These are phyloP conservation scores for Prunus mume DNA, from an alignment of 306 rosid genomes.

Conservation along the genomic window DNA sequence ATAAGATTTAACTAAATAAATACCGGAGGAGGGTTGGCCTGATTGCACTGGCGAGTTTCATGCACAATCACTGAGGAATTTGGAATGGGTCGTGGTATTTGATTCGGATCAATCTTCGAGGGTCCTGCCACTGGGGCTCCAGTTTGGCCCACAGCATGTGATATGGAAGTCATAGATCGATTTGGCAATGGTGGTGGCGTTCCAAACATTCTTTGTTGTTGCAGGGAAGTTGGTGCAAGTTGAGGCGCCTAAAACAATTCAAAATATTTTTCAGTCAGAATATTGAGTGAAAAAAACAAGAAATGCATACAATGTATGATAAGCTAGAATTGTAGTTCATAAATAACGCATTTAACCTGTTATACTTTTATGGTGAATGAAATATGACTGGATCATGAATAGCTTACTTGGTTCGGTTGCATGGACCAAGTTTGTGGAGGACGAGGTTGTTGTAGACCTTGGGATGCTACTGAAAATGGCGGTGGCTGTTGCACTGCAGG, in stretches of 20 bases:
- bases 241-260: constrained; percentile 47
- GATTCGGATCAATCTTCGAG: constrained; percentile 93
- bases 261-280: constrained; percentile 9
- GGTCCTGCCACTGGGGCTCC: constrained; percentile 85
- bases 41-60: constrained; percentile 86
- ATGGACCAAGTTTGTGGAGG: constrained; percentile 68
- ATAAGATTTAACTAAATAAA: background rate
- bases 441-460: constrained; percentile 43
- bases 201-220: constrained; percentile 78
- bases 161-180: constrained; percentile 85
- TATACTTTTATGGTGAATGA: background rate
- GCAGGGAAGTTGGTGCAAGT: constrained; percentile 59
- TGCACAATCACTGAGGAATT: constrained; percentile 66
- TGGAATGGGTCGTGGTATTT: constrained; percentile 91
- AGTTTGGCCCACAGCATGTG: constrained; percentile 77
- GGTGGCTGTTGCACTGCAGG: constrained; percentile 46
- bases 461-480: constrained; percentile 55
- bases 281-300: constrained; percentile 6
- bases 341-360: background rate
- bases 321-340: background rate
- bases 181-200: constrained; percentile 74
- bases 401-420: constrained; percentile 69
- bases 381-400: background rate
- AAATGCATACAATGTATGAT: constrained; percentile 10
- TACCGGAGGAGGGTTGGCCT: constrained; percentile 97